Evolutionary conservation across 2,329 filamentous ascomycete genomes (phyloP).

Genomic region (Myriosclerotinia duriaeana): DNA sequence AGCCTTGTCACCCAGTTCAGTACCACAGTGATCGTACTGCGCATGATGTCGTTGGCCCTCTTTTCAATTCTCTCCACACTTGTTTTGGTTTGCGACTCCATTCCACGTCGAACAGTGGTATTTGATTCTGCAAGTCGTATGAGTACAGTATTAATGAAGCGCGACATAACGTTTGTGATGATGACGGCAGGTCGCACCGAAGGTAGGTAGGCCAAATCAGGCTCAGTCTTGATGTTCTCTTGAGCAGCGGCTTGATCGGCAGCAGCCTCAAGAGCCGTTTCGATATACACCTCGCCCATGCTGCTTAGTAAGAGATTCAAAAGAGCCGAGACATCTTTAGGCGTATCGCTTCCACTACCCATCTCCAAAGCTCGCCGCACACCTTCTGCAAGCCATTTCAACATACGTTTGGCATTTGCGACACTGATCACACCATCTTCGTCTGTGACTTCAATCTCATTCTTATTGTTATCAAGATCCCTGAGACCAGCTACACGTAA

Average conservation of each 20-base stretch:
- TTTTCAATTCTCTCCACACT: constrained; percentile 64
- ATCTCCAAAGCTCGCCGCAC: constrained; percentile 89
- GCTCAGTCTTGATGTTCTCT: constrained; percentile 78
- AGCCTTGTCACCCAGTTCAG: constrained; percentile 62
- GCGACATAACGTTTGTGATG: constrained; percentile 89
- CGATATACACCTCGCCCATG: constrained; percentile 80
- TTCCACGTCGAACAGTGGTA: constrained; percentile 75
- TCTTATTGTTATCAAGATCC: constrained; percentile 72
- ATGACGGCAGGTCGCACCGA: constrained; percentile 78
- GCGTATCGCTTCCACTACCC: constrained; percentile 82
- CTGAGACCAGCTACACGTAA: constrained; percentile 80
- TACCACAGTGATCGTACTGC: constrained; percentile 65
- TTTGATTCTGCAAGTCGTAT: constrained; percentile 87
- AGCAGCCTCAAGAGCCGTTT: constrained; percentile 67
- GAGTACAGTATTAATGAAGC: constrained; percentile 85
- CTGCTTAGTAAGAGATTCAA: constrained; percentile 79
- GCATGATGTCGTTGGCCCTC: constrained; percentile 67
- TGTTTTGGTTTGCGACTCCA: constrained; percentile 63
- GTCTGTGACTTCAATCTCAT: constrained; percentile 87
- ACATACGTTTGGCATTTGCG: constrained; percentile 92
- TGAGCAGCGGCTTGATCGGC: constrained; percentile 72
- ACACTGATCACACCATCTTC: constrained; percentile 82
- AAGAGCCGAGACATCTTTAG: constrained; percentile 87
- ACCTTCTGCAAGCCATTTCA: constrained; percentile 94
- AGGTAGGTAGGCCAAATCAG: constrained; percentile 81